These are phyloP conservation scores for Endotrypanum monterogeii DNA, from an alignment of 208 protist species.

Conservation along the genomic window DNA sequence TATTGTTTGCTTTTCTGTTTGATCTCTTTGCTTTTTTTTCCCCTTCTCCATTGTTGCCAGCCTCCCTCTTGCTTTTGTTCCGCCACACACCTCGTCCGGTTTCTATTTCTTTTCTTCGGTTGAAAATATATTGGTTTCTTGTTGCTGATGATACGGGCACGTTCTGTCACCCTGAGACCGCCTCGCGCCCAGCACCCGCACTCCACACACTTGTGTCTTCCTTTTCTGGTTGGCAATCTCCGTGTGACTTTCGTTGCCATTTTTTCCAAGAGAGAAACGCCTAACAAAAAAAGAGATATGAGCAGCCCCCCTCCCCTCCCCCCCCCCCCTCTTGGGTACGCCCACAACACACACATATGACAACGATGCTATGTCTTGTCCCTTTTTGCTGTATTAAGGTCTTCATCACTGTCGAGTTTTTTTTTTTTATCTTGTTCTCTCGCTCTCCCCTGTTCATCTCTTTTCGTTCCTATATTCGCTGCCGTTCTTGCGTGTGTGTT, in stretches of 20 bases:
- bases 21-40: not conserved
- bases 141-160: not conserved
- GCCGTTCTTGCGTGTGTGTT: not conserved
- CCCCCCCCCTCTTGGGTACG: not conserved
- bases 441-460: not conserved
- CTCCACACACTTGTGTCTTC: not conserved
- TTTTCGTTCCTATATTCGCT: slow-evolving; percentile 3
- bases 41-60: not conserved
- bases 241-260: not conserved
- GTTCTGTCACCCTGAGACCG: not conserved
- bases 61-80: not conserved
- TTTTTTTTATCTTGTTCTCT: not conserved
- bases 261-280: not conserved
- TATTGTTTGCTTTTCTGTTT: not conserved
- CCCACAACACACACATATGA: not conserved
- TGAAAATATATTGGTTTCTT: not conserved
- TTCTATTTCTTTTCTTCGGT: not conserved
- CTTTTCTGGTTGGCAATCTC: not conserved
- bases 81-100: not conserved
- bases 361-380: not conserved
- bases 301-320: not conserved
- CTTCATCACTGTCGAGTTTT: not conserved
- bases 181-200: too few species aligned
- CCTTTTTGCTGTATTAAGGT: not conserved
- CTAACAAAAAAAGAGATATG: not conserved